Evolutionary conservation across 208 protist species (phyloP), one percentile per base, ranked within the genome.

Genomic region (Acanthamoeba lenticulata): DNA sequence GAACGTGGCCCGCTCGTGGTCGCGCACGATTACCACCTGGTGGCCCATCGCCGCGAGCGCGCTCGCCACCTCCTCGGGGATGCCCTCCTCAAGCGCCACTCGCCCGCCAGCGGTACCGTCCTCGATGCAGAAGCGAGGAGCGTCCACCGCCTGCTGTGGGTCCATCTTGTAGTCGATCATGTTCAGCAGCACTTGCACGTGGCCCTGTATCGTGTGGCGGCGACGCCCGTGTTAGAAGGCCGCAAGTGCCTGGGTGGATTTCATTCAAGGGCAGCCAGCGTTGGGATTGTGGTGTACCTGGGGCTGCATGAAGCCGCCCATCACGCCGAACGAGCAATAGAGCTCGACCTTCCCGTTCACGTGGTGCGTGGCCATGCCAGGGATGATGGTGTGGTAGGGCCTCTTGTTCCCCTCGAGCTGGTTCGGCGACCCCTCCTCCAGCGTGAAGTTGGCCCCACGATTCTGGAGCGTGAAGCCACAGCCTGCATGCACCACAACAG

Each of bases 381-480:
- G 97, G 55, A 98, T 97, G 88, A 98, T 98, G 17, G 97, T 98
- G 96, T 98, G 97, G 93, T 98, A 98, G 17, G 97, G 96, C 52
- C 97, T 45, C 94, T 98, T 98, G 29, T 69, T 21, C 0, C 95
- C 95, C 27, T 6, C 92, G 3, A 98, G 32, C 6, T 11, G 44
- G 86, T 98, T 98, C 9, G 94, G 95, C 67, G 97, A 95, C 42
- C 92, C 81, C 42, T 90, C 49, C 55, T 95, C 86, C 40, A 97
- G 77, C 17, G 38, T 85, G 86, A 98, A 98, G 72, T 97, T 97
- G 47, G 42, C 11, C 1, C 96, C 97, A 19, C 97, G 77, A 57
- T 97, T 97, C 67, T 98, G 97, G 11, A 98, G 96, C 47, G 97
- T 96, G 86, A 98, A 98, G 47, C 97, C 97, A 92, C 95, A 97